Percentiles rank a stretch among this genome's conserved stretches.
Evolutionary conservation across 2,329 filamentous ascomycete genomes (phyloP).

Genomic region (Eutypa lata): DNA sequence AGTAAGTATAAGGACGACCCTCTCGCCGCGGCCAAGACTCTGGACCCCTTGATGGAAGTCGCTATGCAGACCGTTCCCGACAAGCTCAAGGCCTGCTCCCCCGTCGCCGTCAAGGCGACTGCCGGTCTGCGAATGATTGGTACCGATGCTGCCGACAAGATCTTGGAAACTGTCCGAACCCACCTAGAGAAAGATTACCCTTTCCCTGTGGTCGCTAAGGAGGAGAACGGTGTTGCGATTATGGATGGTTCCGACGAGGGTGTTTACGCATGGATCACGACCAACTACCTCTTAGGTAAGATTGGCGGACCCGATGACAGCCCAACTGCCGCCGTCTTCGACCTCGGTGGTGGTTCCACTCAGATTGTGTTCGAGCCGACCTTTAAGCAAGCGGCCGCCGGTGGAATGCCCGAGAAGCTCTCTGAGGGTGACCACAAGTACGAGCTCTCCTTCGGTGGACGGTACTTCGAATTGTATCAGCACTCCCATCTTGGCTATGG

Average conservation of each 20-base stretch:
- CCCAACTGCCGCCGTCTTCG: constrained; percentile 90
- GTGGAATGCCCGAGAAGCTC: constrained; percentile 82
- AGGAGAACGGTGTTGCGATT: constrained; percentile 85
- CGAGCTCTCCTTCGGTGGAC: constrained; percentile 82
- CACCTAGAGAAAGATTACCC: constrained; percentile 87
- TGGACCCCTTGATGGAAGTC: constrained; percentile 83
- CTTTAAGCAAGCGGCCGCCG: constrained; percentile 68
- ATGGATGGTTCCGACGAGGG: constrained; percentile 98
- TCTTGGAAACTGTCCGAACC: constrained; percentile 77
- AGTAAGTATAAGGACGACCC: constrained; percentile 87
- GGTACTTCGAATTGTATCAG: constrained; percentile 90
- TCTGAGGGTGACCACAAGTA: constrained; percentile 95
- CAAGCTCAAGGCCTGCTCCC: constrained; percentile 85
- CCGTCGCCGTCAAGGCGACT: constrained; percentile 96
- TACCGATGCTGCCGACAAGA: constrained; percentile 73
- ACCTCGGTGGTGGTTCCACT: constrained; percentile 93
- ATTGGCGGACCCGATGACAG: constrained; percentile 89
- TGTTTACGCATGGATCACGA: constrained; percentile 98
- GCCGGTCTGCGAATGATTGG: constrained; percentile 89
- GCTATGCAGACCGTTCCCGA: constrained; percentile 84
- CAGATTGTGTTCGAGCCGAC: constrained; percentile 98
- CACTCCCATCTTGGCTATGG: constrained; percentile 97
- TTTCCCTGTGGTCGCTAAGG: constrained; percentile 86
- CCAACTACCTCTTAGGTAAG: constrained; percentile 96
- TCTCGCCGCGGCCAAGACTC: constrained; percentile 80